Conservation (phyloP, 345 rosid genomes). For the Tarenaya hassleriana region DNA sequence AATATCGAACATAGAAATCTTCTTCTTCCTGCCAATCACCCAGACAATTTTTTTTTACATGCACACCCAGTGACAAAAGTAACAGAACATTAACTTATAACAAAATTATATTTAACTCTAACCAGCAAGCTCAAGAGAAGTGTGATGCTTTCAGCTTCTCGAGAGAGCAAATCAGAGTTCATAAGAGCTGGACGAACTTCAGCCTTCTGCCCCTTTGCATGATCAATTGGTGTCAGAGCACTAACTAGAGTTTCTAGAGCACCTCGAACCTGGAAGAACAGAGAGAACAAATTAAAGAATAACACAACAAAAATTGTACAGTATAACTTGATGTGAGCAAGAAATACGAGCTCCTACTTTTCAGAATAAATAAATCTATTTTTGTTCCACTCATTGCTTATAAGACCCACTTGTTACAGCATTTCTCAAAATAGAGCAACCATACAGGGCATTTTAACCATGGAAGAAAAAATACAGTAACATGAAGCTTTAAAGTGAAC, state of each 20-base stretch:
- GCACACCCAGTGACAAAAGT: not conserved
- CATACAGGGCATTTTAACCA: not conserved
- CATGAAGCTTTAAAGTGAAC: slow-evolving; percentile 8
- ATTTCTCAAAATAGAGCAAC: not conserved
- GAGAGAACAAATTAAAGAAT: slow-evolving; percentile 9
- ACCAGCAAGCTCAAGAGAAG: slow-evolving; percentile 94
- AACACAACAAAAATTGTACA: not conserved
- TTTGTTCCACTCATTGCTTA: no score
- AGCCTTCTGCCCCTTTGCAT: slow-evolving; percentile 60
- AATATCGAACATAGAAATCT: slow-evolving; percentile 91
- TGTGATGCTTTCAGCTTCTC: slow-evolving; percentile 87
- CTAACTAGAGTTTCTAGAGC: slow-evolving; percentile 92
- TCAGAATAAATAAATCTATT: no score
- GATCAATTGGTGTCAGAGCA: slow-evolving; percentile 81
- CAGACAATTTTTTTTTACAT: slow-evolving; percentile 7
- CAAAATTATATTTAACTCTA: slow-evolving; percentile 9
- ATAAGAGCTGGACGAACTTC: slow-evolving; percentile 87
- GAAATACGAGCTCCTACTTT: not conserved
- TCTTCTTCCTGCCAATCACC: slow-evolving; percentile 69
- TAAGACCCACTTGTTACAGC: not conserved
- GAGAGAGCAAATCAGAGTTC: slow-evolving; percentile 93
- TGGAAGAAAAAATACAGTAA: not conserved
- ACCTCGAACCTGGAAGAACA: slow-evolving; percentile 61
- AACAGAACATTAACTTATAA: not conserved
- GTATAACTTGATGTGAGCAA: not conserved